These are phyloP conservation scores for Elsinoe arachidis DNA, from an alignment of 2,329 filamentous ascomycete genomes.

Conservation along the genomic window DNA sequence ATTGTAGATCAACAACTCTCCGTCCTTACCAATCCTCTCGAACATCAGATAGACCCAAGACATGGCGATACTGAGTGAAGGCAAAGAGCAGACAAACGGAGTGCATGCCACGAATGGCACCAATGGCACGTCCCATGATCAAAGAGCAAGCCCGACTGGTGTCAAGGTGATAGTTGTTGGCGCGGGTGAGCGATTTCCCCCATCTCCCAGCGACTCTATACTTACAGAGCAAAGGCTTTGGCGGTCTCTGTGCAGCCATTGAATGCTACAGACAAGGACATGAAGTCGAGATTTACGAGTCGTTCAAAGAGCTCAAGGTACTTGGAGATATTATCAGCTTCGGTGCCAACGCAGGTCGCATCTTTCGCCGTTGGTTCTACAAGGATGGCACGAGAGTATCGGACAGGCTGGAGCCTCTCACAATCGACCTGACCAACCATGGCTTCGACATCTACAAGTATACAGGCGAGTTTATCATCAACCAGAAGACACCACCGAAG, in stretches of 20 bases:
- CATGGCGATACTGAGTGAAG: constrained; percentile 12
- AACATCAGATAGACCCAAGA: neutral
- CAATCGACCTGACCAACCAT: constrained; percentile 45
- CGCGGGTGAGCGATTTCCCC: constrained; percentile 29
- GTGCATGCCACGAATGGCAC: neutral
- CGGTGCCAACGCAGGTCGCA: constrained; percentile 51
- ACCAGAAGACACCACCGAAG: constrained; percentile 41
- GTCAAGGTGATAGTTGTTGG: constrained; percentile 45
- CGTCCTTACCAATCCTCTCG: neutral
- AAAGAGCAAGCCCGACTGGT: constrained; percentile 29
- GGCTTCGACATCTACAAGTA: constrained; percentile 57
- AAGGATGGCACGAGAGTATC: constrained; percentile 11
- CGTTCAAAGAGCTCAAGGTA: constrained; percentile 46
- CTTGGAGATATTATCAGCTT: constrained; percentile 55
- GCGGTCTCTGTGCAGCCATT: constrained; percentile 52
- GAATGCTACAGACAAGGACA: constrained; percentile 56
- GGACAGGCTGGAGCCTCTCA: constrained; percentile 29
- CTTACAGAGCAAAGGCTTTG: constrained; percentile 43
- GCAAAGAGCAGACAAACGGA: constrained; percentile 9
- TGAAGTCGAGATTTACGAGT: constrained; percentile 50
- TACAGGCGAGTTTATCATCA: constrained; percentile 52
- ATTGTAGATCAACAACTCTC: neutral
- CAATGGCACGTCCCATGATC: neutral
- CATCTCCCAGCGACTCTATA: neutral
- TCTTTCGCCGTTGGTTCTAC: constrained; percentile 48